A percentile compares a stretch with the other conserved stretches of the same genome.
Conservation (phyloP, 129 eudicot genomes). For the Flaveria brownii region DNA sequence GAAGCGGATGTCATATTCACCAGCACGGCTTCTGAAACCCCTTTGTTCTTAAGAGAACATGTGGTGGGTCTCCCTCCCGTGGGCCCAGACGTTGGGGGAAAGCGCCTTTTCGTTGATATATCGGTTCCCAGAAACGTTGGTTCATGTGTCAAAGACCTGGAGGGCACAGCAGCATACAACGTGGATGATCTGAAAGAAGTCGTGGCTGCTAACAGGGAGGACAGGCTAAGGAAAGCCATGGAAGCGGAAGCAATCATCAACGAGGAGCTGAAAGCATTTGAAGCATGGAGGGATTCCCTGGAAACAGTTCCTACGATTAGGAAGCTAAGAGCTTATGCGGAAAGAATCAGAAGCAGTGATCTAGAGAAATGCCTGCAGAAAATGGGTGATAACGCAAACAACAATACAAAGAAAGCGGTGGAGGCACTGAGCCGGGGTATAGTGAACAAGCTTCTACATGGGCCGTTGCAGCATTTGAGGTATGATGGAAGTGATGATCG, state of each 20-base stretch:
- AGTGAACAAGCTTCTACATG: slow-evolving; percentile 86
- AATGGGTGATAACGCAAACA: slow-evolving; percentile 65
- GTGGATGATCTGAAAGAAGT: slow-evolving; percentile 94
- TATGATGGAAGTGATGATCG: slow-evolving; percentile 84
- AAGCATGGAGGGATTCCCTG: slow-evolving; percentile 84
- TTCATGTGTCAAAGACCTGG: slow-evolving; percentile 69
- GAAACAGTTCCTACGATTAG: slow-evolving; percentile 94
- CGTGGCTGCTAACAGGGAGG: slow-evolving; percentile 90
- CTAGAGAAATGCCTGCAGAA: slow-evolving; percentile 77
- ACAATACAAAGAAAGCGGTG: slow-evolving; percentile 64
- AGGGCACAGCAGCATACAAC: slow-evolving; percentile 63
- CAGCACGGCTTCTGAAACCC: slow-evolving; percentile 86
- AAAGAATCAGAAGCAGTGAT: slow-evolving; percentile 71
- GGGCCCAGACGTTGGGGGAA: slow-evolving; percentile 53
- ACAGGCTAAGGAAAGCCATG: slow-evolving; percentile 73
- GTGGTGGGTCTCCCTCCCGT: slow-evolving; percentile 69
- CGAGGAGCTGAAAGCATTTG: slow-evolving; percentile 66
- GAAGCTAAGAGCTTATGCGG: slow-evolving; percentile 83
- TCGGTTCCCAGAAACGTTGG: slow-evolving; percentile 94
- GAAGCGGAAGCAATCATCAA: slow-evolving; percentile 70
- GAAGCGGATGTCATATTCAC: slow-evolving; percentile 91
- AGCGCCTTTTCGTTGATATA: slow-evolving; percentile 76
- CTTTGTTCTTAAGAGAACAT: slow-evolving; percentile 55
- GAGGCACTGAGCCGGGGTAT: slow-evolving; percentile 78
- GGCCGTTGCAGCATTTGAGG: slow-evolving; percentile 85